These are phyloP conservation scores for Hondaea fermentalgiana DNA, from an alignment of 108 stramenopile species.

Conservation along the genomic window DNA sequence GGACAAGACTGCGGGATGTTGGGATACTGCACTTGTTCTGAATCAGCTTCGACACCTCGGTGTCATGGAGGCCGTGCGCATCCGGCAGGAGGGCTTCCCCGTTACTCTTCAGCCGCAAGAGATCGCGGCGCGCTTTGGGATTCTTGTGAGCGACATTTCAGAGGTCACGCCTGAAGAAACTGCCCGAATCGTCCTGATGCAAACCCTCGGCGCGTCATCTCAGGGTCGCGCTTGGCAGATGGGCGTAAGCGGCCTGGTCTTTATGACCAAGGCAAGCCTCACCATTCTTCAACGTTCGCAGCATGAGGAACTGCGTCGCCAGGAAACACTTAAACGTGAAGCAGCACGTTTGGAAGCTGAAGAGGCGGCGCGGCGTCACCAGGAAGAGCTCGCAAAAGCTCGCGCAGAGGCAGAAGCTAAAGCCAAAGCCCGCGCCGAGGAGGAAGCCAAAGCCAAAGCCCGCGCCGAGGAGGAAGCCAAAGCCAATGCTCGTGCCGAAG, in stretches of 20 bases:
- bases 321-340: background rate
- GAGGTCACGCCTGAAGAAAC: background rate
- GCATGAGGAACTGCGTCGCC: background rate
- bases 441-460: background rate
- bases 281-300: background rate
- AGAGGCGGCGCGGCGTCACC: background rate
- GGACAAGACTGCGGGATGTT: background rate
- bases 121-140: background rate
- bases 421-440: background rate
- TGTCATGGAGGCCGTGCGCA: constrained; percentile 11
- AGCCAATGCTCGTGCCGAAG: background rate
- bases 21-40: background rate
- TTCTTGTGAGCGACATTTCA: background rate
- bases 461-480: background rate
- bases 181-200: background rate
- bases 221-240: background rate
- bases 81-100: constrained; percentile 8
- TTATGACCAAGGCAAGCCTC: background rate
- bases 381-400: background rate
- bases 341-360: background rate
- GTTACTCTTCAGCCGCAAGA: background rate
- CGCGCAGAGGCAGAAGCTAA: background rate
- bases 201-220: background rate
- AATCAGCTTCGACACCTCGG: background rate
- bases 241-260: background rate